Evolutionary conservation across 176 grass and related monocot species (phyloP).

Genomic region (Pontederia paniculata): DNA sequence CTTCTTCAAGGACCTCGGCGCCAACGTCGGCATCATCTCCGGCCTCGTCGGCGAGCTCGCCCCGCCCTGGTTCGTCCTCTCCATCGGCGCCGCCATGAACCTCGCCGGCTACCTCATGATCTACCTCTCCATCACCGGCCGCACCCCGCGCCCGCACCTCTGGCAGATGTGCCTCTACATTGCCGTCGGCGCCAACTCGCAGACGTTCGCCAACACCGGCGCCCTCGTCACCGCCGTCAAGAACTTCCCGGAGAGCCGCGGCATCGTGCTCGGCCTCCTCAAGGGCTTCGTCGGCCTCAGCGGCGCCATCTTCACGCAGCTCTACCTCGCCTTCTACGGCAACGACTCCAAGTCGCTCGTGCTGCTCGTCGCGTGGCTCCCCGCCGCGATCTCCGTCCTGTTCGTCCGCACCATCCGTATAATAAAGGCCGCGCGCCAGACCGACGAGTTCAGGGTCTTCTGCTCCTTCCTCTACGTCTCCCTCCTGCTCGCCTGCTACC

Average conservation of each 20-base stretch:
- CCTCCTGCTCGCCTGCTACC: conserved; percentile 47
- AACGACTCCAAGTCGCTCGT: conserved; percentile 44
- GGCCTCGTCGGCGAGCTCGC: conserved; percentile 67
- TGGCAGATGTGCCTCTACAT: conserved; percentile 58
- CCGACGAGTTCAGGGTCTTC: conserved; percentile 41
- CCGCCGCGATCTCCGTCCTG: conserved; percentile 47
- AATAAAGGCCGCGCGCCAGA: conserved; percentile 7
- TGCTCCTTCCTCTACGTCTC: conserved; percentile 60
- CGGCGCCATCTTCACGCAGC: conserved; percentile 67
- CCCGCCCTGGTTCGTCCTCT: conserved; percentile 59
- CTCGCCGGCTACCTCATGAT: conserved; percentile 65
- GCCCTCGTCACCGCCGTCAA: conserved; percentile 67
- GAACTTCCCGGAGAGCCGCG: conserved; percentile 72
- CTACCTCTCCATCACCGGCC: conserved; percentile 47
- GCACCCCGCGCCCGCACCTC: conserved; percentile 4
- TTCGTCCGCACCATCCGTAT: conserved; percentile 69
- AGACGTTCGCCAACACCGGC: conserved; percentile 75
- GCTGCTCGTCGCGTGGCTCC: conserved; percentile 64
- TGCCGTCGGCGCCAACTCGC: conserved; percentile 69
- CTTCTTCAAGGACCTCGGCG: conserved; percentile 84
- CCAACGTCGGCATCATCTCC: conserved; percentile 53
- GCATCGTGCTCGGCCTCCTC: conserved; percentile 56
- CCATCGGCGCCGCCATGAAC: conserved; percentile 58
- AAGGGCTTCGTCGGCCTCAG: conserved; percentile 73
- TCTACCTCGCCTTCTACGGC: conserved; percentile 50